A percentile compares a stretch with the other conserved stretches of the same genome.
phyloP scores from a whole-genome alignment of 106 monocot species.

The Xerophyta viscosa region DNA sequence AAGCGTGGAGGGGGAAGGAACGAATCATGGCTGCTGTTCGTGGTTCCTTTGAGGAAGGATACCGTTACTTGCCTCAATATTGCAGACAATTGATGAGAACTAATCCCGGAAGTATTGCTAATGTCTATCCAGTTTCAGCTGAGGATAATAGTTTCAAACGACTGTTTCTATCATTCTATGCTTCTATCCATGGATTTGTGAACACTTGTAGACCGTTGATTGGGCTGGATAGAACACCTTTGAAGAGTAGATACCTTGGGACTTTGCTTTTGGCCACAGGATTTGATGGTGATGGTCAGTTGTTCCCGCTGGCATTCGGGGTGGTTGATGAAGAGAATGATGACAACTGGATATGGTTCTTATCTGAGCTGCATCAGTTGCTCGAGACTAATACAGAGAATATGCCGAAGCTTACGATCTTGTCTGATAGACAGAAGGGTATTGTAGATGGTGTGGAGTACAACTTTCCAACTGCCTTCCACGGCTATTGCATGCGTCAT shows the following conservation, averaged over 20 bases:
- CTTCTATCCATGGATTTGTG: constrained; percentile 89
- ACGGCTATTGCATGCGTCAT: constrained; percentile 93
- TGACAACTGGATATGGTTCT: constrained; percentile 98
- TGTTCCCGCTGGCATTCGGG: constrained; percentile 95
- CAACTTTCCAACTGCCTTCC: constrained; percentile 96
- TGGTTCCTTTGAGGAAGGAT: constrained; percentile 97
- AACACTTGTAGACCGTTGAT: constrained; percentile 89
- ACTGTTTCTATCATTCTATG: constrained; percentile 81
- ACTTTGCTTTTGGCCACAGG: constrained; percentile 91
- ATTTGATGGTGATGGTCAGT: constrained; percentile 91
- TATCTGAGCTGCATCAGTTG: constrained; percentile 71
- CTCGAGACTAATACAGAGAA: constrained; percentile 89
- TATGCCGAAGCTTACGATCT: constrained; percentile 91
- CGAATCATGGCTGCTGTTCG: constrained; percentile 91
- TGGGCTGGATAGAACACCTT: constrained; percentile 79
- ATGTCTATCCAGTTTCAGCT: constrained; percentile 63
- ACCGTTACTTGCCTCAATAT: constrained; percentile 76
- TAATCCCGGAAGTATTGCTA: constrained; percentile 86
- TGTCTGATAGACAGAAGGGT: constrained; percentile 83
- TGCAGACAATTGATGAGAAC: constrained; percentile 77
- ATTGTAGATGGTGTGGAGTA: constrained; percentile 90
- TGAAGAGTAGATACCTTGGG: constrained; percentile 93
- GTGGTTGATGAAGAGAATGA: constrained; percentile 96
- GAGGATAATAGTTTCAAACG: constrained; percentile 77
- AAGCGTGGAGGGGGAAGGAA: constrained; percentile 98